phyloP scores from a whole-genome alignment of 2,329 filamentous ascomycete genomes.

The Verticillium longisporum region DNA sequence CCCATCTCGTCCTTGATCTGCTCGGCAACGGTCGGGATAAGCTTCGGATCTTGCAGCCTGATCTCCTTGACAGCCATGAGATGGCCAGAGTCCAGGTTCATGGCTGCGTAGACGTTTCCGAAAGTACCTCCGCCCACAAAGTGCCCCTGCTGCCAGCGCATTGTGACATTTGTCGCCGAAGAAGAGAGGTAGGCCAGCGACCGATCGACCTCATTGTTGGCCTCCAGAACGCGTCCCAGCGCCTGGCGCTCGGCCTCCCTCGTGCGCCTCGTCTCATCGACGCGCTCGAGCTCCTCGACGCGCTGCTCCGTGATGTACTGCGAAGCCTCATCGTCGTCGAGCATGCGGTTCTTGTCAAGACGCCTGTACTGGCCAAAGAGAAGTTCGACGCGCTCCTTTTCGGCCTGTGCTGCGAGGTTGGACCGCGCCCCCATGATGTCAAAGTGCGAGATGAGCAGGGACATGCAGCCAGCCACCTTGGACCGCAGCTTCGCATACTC shows the following conservation, averaged over 20 bases:
- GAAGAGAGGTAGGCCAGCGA: slow-evolving; percentile 91
- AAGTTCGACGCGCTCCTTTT: slow-evolving; percentile 81
- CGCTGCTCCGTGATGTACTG: slow-evolving; percentile 69
- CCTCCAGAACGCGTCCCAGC: slow-evolving; percentile 84
- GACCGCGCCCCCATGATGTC: slow-evolving; percentile 98
- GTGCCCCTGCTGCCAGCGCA: slow-evolving; percentile 98
- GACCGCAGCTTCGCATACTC: slow-evolving; percentile 77
- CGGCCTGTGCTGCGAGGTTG: slow-evolving; percentile 85
- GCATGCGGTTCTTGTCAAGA: slow-evolving; percentile 66
- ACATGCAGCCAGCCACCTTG: slow-evolving; percentile 97
- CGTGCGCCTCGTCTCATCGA: slow-evolving; percentile 73
- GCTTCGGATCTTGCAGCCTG: slow-evolving; percentile 87
- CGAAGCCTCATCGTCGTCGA: slow-evolving; percentile 81
- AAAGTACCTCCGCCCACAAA: slow-evolving; percentile 97
- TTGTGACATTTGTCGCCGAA: slow-evolving; percentile 87
- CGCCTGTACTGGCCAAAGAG: slow-evolving; percentile 68
- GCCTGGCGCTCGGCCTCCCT: slow-evolving; percentile 81
- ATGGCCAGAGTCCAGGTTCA: slow-evolving; percentile 93
- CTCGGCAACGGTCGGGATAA: slow-evolving; percentile 87
- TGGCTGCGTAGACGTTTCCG: slow-evolving; percentile 92
- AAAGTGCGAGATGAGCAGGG: slow-evolving; percentile 92
- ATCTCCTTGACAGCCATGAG: slow-evolving; percentile 99
- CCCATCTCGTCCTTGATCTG: slow-evolving; percentile 98
- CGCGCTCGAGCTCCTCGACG: slow-evolving; percentile 61
- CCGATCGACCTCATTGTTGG: slow-evolving; percentile 90